Evolutionary conservation across 176 grass and related monocot genomes (phyloP), one percentile per base, ranked within the genome.

Genomic region (Eleusine indica): DNA sequence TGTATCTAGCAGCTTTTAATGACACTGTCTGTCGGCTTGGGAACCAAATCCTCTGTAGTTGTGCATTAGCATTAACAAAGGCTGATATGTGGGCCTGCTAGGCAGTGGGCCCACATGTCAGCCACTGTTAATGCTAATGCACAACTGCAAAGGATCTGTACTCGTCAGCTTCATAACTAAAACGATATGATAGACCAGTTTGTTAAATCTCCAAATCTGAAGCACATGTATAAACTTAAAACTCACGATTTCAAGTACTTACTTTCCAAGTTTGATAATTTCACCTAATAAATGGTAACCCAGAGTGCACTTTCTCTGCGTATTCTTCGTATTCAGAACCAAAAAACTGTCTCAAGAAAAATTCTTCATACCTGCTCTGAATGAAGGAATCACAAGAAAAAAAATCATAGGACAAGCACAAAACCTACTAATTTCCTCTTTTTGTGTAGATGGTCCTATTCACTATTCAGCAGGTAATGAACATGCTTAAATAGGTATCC

Each of bases 301-400:
- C 96, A 29, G 93, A 99, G 61, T 87, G 93, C 11, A 96, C 89
- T 49, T 80, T 88, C 70, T 2, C 49, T 85, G 89, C 76, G 40
- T 99, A 99, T 80, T 99, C 93, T 40, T 83, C 75, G 2, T 99
- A 99, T 44, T 87, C 84, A 41, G 32, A 47, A 3, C 96, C 91
- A 79, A 99, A 99, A 71, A 99, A 99, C 82, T 96, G 89, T 78
- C 85, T 96, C 89, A 99, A 92, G 91, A 94, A 99, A 94, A 87
- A 96, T 61, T 99, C 96, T 82, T 99, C 96, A 69, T 94, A 92
- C 73, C 96, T 99, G 77, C 32, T 88, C 19, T 68, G 44, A 41
- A 68, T 94, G 60, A 94, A 97, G 86, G 88, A 93, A 87, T 80
- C 40, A 80, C 78, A 75, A 83, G 53, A 74, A 35, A 80, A 80